Conservation (phyloP, 2,329 filamentous ascomycete genomes). For the Trichoderma semiorbis region DNA sequence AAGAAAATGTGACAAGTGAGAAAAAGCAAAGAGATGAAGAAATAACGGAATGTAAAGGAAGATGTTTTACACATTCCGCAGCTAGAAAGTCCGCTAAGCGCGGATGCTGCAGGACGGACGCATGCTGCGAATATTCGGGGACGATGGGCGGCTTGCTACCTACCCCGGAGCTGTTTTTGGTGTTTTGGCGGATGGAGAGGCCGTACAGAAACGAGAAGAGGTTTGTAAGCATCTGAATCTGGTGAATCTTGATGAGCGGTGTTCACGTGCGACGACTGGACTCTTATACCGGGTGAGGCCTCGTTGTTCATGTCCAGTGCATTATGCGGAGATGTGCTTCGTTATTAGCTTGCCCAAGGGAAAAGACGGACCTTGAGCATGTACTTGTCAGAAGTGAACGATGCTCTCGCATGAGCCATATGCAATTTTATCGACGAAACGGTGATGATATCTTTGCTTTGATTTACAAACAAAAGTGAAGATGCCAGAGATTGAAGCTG, state of each 20-base stretch:
- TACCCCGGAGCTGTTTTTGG: not conserved
- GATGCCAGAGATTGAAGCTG: not conserved
- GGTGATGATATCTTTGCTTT: not conserved
- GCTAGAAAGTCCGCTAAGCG: not conserved
- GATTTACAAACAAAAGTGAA: not conserved
- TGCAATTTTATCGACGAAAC: not conserved
- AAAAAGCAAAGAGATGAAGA: not conserved
- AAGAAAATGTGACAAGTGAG: not conserved
- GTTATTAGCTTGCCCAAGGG: not conserved
- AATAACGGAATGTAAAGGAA: not conserved
- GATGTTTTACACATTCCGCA: not conserved
- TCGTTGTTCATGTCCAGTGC: not conserved
- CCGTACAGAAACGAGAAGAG: no score
- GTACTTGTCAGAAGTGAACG: not conserved
- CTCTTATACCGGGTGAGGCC: not conserved
- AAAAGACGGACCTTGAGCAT: not conserved
- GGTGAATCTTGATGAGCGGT: not conserved
- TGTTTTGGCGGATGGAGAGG: not conserved
- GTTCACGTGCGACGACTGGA: not conserved
- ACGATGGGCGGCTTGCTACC: not conserved
- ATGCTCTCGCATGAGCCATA: not conserved
- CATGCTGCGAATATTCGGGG: not conserved
- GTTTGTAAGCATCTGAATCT: not conserved
- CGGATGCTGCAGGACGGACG: conserved; percentile 5
- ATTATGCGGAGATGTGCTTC: not conserved